These are phyloP conservation scores for Dalechampia spathulata DNA, from an alignment of 441 rosid genomes.

Conservation along the genomic window DNA sequence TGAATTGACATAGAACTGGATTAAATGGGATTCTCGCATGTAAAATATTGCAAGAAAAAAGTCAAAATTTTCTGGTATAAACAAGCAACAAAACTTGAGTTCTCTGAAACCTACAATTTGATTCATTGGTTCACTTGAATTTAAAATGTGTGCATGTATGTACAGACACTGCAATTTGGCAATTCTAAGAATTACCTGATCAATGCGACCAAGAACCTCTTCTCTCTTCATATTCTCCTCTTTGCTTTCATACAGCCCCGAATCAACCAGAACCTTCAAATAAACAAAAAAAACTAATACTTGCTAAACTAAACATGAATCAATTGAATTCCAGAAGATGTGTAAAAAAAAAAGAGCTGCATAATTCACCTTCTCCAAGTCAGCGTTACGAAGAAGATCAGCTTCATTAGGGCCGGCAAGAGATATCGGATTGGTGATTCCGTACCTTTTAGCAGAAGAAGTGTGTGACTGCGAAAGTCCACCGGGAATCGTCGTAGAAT, in stretches of 20 bases:
- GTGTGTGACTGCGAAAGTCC: constrained; percentile 10
- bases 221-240: constrained; percentile 49
- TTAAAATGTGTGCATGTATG: too few species aligned
- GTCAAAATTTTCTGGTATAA: too few species aligned
- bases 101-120: neutral
- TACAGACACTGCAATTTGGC: too few species aligned
- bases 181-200: constrained; percentile 30
- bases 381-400: constrained; percentile 38
- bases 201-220: constrained; percentile 41
- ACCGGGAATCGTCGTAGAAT: constrained; percentile 22
- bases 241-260: constrained; percentile 53
- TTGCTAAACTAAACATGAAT: neutral
- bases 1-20: too few species aligned
- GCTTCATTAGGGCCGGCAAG: constrained; percentile 37
- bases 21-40: too few species aligned
- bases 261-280: constrained; percentile 39
- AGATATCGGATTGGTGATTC: constrained; percentile 47
- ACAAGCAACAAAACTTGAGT: neutral
- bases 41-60: too few species aligned
- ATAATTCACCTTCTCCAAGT: constrained; percentile 51
- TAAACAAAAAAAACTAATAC: neutral
- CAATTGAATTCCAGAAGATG: neutral
- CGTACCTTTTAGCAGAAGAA: constrained; percentile 26
- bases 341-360: neutral
- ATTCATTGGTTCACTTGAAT: neutral